Conservation (phyloP, 2,329 filamentous ascomycete genomes). For the Aspergillus pseudonomiae region DNA sequence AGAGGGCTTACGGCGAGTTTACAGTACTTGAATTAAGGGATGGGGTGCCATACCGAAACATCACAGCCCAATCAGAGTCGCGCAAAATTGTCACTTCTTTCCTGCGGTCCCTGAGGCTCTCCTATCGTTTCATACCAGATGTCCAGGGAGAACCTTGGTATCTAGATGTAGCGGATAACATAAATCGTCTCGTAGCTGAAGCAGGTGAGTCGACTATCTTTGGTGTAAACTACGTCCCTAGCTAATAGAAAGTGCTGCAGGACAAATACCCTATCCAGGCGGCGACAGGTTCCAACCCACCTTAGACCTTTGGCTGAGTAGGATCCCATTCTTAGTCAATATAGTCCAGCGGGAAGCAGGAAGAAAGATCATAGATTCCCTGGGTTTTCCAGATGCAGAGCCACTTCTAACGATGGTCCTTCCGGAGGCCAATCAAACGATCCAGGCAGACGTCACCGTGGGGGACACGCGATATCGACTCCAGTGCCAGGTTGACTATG, state of each 20-base stretch:
- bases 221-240: no score
- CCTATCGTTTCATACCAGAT: no score
- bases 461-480: background rate
- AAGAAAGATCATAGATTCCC: fast-evolving
- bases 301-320: no score
- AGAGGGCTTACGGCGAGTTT: background rate
- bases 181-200: no score
- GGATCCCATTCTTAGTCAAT: background rate
- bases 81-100: background rate
- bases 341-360: background rate
- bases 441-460: background rate
- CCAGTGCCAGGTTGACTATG: background rate
- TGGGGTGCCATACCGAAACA: fast-evolving
- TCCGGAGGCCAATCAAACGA: background rate
- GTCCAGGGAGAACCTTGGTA: no score
- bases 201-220: no score
- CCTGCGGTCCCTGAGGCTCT: background rate
- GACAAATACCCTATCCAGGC: no score
- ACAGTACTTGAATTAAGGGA: background rate
- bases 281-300: no score
- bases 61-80: background rate
- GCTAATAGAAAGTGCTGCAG: no score
- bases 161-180: no score
- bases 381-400: background rate
- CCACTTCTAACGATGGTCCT: background rate